Conservation (phyloP, 495 filamentous ascomycete species). For the Lasiosphaeria miniovina region DNA sequence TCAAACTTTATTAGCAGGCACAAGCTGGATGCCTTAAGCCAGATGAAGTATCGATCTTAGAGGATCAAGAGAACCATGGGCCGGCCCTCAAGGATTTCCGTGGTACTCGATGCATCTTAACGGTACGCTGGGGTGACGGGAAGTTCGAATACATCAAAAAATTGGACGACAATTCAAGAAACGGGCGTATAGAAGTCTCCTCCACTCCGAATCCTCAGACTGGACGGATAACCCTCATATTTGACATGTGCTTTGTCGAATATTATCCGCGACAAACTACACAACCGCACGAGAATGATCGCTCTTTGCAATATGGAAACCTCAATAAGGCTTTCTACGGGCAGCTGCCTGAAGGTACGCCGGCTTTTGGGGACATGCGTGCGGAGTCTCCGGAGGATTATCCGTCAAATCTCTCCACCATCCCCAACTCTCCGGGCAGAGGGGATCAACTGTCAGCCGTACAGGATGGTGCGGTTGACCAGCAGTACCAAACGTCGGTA, state of each 20-base stretch:
- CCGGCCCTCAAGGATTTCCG: not conserved
- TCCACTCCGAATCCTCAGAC: not conserved
- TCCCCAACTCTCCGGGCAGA: not conserved
- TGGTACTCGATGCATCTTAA: not conserved
- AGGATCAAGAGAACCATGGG: not conserved
- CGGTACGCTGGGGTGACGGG: not conserved
- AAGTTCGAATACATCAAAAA: conserved; percentile 1
- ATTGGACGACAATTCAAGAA: not conserved
- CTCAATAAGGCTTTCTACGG: not conserved
- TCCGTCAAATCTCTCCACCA: not conserved
- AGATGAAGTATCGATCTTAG: conserved; percentile 1
- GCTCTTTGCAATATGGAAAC: not conserved
- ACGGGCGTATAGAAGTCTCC: not conserved
- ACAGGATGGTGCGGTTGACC: not conserved
- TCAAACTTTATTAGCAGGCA: not conserved
- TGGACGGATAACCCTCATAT: not conserved
- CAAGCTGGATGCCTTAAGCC: not conserved
- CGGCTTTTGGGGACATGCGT: not conserved
- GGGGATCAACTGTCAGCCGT: not conserved
- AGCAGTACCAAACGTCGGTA: not conserved
- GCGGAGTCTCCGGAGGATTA: not conserved
- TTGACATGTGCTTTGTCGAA: not conserved
- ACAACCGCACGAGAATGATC: not conserved
- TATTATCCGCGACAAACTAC: not conserved
- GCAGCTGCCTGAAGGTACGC: not conserved